Evolutionary conservation across 306 rosid genomes (phyloP), one percentile per base, ranked within the genome.

Genomic region (Trifolium subterraneum): DNA sequence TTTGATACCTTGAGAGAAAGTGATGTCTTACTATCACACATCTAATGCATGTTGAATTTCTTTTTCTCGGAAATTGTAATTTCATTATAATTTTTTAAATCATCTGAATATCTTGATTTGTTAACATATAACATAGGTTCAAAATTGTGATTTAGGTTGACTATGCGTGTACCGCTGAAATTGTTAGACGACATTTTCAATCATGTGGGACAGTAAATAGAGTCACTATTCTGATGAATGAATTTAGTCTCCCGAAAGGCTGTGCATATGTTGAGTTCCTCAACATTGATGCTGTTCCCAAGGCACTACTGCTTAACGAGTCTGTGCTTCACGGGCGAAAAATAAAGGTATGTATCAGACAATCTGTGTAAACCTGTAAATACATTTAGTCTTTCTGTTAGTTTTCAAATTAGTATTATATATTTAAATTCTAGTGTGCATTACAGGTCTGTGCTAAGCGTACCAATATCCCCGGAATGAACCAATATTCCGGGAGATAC

Each of bases 371-470:
- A 36, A 36, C 7, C 39, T 36, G 39, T 36, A 45, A 27, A 68
- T 25, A 39, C 9, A 20, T 22, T 44, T 44, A 42, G 19, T 66
- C 71, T 41, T 15, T 66, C 7, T 5, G 7, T 66, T 20, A 67
- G 56, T 67, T 25, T 14, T 44, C 39, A 23, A 7, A 7, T 13
- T 44, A 22, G n/a, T 68, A 3, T 55, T 22, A 3, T n/a, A 47
- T 47, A 47, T 9, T 47, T 23, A 65, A 42, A 41, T 12, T 65
- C n/a, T 45, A 20, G 59, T 47, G 10, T 64, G 23, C 10, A 44
- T 41, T 68, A 25, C 72, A 45, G 72, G 72, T 68, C 4, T 45
- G 23, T 68, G 15, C 59, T 2, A 68, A 68, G 42, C 59, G 72
- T 0, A 68, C 72, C 15, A 68, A 68, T 23, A 15, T 68, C 8